A percentile compares a stretch with the other conserved stretches of the same genome.
Conservation (phyloP, 2,329 filamentous ascomycete genomes). For the Dryadomyces quercivorus region DNA sequence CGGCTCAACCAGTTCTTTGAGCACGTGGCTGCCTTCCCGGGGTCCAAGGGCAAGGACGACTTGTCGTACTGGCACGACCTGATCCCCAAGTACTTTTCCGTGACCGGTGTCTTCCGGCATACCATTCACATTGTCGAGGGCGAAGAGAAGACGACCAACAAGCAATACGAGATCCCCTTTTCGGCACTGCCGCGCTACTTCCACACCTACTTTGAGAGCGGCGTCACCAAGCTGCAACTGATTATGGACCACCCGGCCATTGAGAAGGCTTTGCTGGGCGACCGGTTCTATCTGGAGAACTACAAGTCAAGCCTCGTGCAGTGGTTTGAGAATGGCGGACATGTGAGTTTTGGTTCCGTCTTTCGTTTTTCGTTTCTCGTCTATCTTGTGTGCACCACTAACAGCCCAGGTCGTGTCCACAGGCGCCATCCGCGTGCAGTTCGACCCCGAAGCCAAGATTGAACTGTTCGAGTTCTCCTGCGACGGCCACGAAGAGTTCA, state of each 20-base stretch:
- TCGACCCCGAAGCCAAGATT: slow-evolving; percentile 68
- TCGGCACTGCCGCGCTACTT: slow-evolving; percentile 81
- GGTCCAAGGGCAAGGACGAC: slow-evolving; percentile 50
- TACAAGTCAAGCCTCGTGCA: slow-evolving; percentile 71
- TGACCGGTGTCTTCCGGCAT: slow-evolving; percentile 64
- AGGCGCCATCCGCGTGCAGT: slow-evolving; percentile 68
- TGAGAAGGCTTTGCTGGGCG: slow-evolving; percentile 45
- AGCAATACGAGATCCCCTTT: slow-evolving; percentile 77
- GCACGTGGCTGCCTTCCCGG: slow-evolving; percentile 44
- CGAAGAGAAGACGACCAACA: slow-evolving; percentile 48
- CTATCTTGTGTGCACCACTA: too few relatives aligned
- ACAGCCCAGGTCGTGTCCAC: slow-evolving; percentile 55
- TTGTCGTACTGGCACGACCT: slow-evolving; percentile 69
- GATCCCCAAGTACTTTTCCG: slow-evolving; percentile 70
- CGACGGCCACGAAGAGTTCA: slow-evolving; percentile 66
- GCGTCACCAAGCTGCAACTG: slow-evolving; percentile 75
- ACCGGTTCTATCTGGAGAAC: slow-evolving; percentile 65
- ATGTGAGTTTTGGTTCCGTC: slow-evolving; percentile 44
- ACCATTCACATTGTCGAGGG: slow-evolving; percentile 45
- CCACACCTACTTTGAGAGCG: slow-evolving; percentile 76
- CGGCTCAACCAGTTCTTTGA: slow-evolving; percentile 52
- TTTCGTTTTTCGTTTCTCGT: neutral
- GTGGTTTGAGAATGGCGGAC: slow-evolving; percentile 74
- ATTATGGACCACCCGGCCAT: slow-evolving; percentile 57
- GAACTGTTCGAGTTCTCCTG: slow-evolving; percentile 77